Evolutionary conservation across 306 rosid species (phyloP), one percentile per base, ranked within the genome.

Genomic region (Quercus cerris): DNA sequence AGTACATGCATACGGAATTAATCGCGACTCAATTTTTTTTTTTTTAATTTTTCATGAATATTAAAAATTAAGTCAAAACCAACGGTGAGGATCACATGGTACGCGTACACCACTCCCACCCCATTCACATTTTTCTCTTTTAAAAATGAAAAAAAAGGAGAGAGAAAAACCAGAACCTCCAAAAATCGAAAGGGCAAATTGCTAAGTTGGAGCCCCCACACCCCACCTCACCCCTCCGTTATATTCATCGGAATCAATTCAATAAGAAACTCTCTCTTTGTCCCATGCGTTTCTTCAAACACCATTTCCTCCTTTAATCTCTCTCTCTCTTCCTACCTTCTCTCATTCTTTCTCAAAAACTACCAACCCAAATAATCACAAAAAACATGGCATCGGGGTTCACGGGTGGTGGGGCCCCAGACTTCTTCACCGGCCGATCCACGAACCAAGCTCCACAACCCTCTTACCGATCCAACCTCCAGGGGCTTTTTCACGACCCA

Each of bases 351-450:
- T 10, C 69, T 18, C 19, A 28, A 27, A 27, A 27, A 25, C 28
- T 17, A 25, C 68, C 68, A 28, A 18, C 10, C 63, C 30, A 5
- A 35, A 61, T 64, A 61, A 31, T 57, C 68, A 5, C 4, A 22
- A 19, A 22, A 64, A 86, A 86, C 88, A 91, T 94, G 78, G 93
- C 92, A 69, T 90, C 97, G n/a, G 94, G 97, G 22, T 93, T 84
- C 85, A 55, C 91, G 30, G 92, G 88, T 20, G 91, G 89, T 2
- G 92, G 93, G 1, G 54, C 87, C 3, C 84, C 97, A 0, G 97
- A 91, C 6, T 83, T 84, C 38, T 93, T 80, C 81, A n/a, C 68
- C 25, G 81, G 89, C 64, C 81, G 97, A 91, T 88, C 97, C 66
- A 76, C 75, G 73, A 83, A 77, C 81, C 84, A 78, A 64, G 84